A percentile compares a stretch with the other conserved stretches of the same genome.
Evolutionary conservation across 768 basidiomycete species (phyloP).

Genomic region (Cystofilobasidium capitatum): DNA sequence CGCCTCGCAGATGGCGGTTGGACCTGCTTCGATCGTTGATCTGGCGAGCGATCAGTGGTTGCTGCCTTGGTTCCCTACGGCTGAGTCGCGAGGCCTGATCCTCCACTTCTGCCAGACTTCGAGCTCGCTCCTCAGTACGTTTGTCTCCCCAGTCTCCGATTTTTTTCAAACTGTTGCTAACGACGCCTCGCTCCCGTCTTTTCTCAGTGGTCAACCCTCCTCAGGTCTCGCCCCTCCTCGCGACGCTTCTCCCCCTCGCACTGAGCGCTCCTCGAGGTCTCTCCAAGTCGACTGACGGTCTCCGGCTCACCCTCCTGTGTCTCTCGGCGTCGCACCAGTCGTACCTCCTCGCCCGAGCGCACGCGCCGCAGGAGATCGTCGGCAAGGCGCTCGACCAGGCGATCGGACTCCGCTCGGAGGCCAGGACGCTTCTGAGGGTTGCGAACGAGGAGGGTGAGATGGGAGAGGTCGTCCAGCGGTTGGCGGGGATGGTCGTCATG

Average conservation of each 20-base stretch:
- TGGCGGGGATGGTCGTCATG: conserved; percentile 38
- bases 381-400: conserved; percentile 41
- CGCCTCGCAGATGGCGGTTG: background rate
- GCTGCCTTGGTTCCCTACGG: conserved; percentile 39
- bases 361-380: conserved; percentile 29
- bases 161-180: background rate
- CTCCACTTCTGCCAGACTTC: conserved; percentile 33
- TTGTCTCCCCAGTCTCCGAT: background rate
- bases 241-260: conserved; percentile 44
- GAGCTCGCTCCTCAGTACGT: conserved; percentile 15
- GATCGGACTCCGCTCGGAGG: conserved; percentile 39
- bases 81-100: conserved; percentile 37
- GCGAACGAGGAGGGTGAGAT: conserved; percentile 37
- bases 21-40: background rate
- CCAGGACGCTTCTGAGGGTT: conserved; percentile 38
- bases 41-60: conserved; percentile 25
- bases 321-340: conserved; percentile 45
- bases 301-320: conserved; percentile 42
- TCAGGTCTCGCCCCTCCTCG: conserved; percentile 44
- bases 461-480: conserved; percentile 37
- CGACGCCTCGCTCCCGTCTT: background rate
- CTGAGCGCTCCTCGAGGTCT: conserved; percentile 40
- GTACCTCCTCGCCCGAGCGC: conserved; percentile 41
- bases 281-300: conserved; percentile 42
- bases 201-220: conserved; percentile 41